A percentile compares a stretch with the other conserved stretches of the same genome.
phyloP scores from a whole-genome alignment of 345 rosid species.

The Ceriops decandra region DNA sequence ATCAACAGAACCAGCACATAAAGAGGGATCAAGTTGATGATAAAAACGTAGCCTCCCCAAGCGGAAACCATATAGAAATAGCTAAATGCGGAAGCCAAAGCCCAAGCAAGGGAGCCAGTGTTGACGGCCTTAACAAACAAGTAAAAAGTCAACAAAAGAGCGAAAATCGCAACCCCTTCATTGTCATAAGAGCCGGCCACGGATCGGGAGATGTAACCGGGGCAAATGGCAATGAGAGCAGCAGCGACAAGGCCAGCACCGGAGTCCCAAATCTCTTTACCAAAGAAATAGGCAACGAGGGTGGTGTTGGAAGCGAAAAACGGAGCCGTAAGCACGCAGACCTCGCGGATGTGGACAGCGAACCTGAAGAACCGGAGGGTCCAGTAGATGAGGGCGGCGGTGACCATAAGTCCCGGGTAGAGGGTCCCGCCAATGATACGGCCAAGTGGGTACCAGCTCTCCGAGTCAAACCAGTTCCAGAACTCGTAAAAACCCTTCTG shows the following conservation, averaged over 20 bases:
- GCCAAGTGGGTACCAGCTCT: conserved; percentile 98
- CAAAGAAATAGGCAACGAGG: conserved; percentile 88
- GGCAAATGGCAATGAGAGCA: conserved; percentile 80
- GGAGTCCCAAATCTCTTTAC: conserved; percentile 94
- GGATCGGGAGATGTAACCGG: conserved; percentile 95
- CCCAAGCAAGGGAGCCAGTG: conserved; percentile 89
- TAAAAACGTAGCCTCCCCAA: conserved; percentile 99
- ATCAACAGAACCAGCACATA: conserved; percentile 88
- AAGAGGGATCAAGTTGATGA: conserved; percentile 89
- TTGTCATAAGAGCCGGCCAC: conserved; percentile 97
- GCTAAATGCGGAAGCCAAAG: conserved; percentile 87
- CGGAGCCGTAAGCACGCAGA: conserved; percentile 92
- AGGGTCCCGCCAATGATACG: conserved; percentile 95
- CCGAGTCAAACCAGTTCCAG: conserved; percentile 99
- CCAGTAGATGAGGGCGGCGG: conserved; percentile 83
- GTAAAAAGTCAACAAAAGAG: conserved; percentile 78
- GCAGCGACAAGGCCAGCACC: conserved; percentile 98
- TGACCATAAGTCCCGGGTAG: conserved; percentile 91
- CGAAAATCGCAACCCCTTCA: conserved; percentile 93
- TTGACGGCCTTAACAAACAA: conserved; percentile 89
- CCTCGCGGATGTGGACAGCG: conserved; percentile 93
- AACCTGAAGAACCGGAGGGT: conserved; percentile 58
- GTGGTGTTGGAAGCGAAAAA: conserved; percentile 96
- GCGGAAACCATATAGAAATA: conserved; percentile 99
- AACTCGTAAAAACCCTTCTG: conserved; percentile 90